phyloP scores from a whole-genome alignment of 1,284 basidiomycete genomes.

The Irpex sp. region DNA sequence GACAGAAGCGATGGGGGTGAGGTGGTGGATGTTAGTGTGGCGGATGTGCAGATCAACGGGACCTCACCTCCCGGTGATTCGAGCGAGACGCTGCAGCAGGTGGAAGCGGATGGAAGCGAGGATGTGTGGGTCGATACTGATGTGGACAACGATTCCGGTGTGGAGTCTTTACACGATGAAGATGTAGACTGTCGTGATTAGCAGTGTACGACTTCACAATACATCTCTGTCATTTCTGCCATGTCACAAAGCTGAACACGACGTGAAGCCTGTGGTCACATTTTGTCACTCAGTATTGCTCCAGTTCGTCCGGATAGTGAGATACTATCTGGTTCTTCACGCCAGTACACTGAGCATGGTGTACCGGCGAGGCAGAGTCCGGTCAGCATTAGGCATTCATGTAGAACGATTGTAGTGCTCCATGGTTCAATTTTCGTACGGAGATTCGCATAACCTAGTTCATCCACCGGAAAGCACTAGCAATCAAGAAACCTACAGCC shows the following conservation, averaged over 20 bases:
- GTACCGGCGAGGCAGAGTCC: no score
- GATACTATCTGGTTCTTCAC: no score
- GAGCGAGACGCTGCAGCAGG: slow-evolving; percentile 10
- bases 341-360: no score
- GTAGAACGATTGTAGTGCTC: no score
- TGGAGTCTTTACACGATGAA: background rate
- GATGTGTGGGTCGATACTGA: slow-evolving; percentile 37
- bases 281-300: no score
- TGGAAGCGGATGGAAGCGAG: slow-evolving; percentile 19
- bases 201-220: background rate
- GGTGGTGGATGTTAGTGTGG: slow-evolving; percentile 12
- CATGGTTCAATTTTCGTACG: no score
- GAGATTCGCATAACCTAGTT: slow-evolving; percentile 3
- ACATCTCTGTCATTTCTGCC: background rate
- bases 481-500: slow-evolving; percentile 24
- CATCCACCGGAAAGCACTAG: slow-evolving; percentile 25
- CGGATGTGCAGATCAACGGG: slow-evolving; percentile 5
- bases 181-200: background rate
- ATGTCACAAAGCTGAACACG: background rate
- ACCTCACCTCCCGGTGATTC: slow-evolving; percentile 1
- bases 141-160: slow-evolving; percentile 21
- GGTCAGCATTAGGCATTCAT: no score
- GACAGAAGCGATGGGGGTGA: background rate
- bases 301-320: no score
- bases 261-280: no score